phyloP scores from a whole-genome alignment of 1,284 basidiomycete genomes.

The Rhodofomes roseus region DNA sequence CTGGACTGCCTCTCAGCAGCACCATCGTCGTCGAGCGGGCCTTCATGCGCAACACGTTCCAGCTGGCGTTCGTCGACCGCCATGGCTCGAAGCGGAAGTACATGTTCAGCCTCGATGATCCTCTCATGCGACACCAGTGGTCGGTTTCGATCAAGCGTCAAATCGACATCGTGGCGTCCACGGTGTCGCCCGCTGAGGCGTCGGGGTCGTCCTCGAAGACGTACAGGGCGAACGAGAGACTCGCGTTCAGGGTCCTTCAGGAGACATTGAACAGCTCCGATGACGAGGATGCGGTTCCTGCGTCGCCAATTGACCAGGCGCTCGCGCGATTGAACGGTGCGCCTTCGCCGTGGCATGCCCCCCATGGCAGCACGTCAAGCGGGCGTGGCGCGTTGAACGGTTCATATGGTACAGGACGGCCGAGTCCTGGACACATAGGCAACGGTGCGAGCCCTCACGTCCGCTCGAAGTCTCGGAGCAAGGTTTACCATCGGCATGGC shows the following conservation, averaged over 20 bases:
- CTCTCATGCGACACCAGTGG: slow-evolving; percentile 74
- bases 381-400: slow-evolving; percentile 3
- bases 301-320: slow-evolving; percentile 25
- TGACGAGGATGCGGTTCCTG: slow-evolving; percentile 11
- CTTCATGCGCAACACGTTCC: slow-evolving; percentile 94
- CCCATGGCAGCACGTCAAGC: slow-evolving; percentile 16
- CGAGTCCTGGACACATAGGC: slow-evolving; percentile 9
- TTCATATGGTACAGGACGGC: not conserved
- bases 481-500: slow-evolving; percentile 57
- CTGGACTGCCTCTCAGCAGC: slow-evolving; percentile 73
- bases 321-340: slow-evolving; percentile 22
- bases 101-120: slow-evolving; percentile 88
- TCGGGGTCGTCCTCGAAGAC: slow-evolving; percentile 41
- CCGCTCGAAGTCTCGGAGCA: slow-evolving; percentile 69
- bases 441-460: slow-evolving; percentile 35
- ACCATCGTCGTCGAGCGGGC: slow-evolving; percentile 81
- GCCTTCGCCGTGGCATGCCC: slow-evolving; percentile 5
- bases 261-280: slow-evolving; percentile 66
- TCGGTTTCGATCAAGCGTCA: slow-evolving; percentile 65
- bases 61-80: slow-evolving; percentile 80
- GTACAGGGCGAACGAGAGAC: slow-evolving; percentile 60
- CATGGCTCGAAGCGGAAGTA: slow-evolving; percentile 73
- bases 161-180: slow-evolving; percentile 47
- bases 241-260: slow-evolving; percentile 79
- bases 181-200: slow-evolving; percentile 30